These are phyloP conservation scores for Gypsophila paniculata DNA, from an alignment of 179 eudicot genomes.

Conservation along the genomic window DNA sequence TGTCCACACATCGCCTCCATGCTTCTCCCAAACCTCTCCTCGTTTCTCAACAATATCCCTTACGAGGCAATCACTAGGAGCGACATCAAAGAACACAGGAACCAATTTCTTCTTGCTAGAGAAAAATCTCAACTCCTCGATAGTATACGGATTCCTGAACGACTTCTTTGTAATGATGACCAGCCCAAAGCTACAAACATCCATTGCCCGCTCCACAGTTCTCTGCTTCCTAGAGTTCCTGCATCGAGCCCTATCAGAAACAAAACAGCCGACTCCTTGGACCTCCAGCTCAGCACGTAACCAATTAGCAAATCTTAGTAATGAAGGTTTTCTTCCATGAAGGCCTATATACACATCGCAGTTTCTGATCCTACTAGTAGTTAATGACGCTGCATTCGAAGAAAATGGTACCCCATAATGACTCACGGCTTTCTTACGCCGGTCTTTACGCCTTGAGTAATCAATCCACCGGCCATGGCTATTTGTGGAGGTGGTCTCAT, in stretches of 20 bases:
- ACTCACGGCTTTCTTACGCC: slow-evolving; percentile 43
- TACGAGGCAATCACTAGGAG: slow-evolving; percentile 61
- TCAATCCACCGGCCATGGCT: slow-evolving; percentile 40
- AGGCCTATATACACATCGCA: slow-evolving; percentile 88
- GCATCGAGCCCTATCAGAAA: slow-evolving; percentile 67
- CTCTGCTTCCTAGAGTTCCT: slow-evolving; percentile 63
- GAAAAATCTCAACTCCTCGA: slow-evolving; percentile 82
- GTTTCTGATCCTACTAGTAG: slow-evolving; percentile 57
- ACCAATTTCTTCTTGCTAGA: slow-evolving; percentile 82
- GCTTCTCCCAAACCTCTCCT: slow-evolving; percentile 70
- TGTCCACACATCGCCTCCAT: slow-evolving; percentile 74
- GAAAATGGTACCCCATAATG: slow-evolving; percentile 43
- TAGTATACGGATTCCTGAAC: slow-evolving; percentile 73
- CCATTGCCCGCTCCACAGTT: slow-evolving; percentile 78
- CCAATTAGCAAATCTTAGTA: slow-evolving; percentile 70
- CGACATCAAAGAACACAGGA: slow-evolving; percentile 66
- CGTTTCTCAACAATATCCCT: slow-evolving; percentile 71
- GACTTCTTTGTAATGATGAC: slow-evolving; percentile 76
- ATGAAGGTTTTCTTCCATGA: slow-evolving; percentile 55
- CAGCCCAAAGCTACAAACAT: slow-evolving; percentile 74
- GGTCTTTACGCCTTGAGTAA: slow-evolving; percentile 44
- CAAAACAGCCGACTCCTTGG: slow-evolving; percentile 79
- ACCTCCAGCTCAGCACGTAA: slow-evolving; percentile 81
- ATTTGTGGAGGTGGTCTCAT: slow-evolving; percentile 39
- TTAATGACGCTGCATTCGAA: slow-evolving; percentile 47